A percentile compares a stretch with the other conserved stretches of the same genome.
These are phyloP conservation scores for Tetrahymena thermophila DNA, from an alignment of 73 alveolate genomes.

Conservation along the genomic window DNA sequence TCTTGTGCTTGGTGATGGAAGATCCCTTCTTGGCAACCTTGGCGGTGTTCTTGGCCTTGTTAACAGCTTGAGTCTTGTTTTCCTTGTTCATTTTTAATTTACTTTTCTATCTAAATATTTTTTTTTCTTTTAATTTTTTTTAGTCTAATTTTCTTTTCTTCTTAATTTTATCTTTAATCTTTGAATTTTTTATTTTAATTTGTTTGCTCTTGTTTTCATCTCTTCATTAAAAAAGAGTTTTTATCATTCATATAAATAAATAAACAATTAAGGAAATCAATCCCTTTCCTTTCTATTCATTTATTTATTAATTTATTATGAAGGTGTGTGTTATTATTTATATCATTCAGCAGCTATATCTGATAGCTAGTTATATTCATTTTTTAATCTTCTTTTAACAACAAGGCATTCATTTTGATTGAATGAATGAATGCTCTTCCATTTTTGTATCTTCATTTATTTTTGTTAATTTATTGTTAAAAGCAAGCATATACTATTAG, in stretches of 20 bases:
- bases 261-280: background rate
- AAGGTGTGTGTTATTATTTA: too few species aligned
- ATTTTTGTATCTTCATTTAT: background rate
- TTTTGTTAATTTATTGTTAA: too few species aligned
- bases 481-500: too few species aligned
- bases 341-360: background rate
- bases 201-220: conserved; percentile 2
- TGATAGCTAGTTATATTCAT: background rate
- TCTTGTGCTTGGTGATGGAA: background rate
- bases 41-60: conserved; percentile 5
- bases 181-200: background rate
- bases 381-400: too few species aligned
- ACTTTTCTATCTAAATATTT: background rate
- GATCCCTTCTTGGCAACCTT: conserved; percentile 3
- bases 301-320: too few species aligned
- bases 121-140: background rate
- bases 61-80: background rate
- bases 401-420: background rate
- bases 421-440: background rate
- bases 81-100: background rate
- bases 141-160: background rate
- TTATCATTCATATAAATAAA: background rate
- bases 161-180: background rate
- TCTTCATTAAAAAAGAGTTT: background rate
- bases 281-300: background rate